phyloP scores from a whole-genome alignment of 495 filamentous ascomycete species.

The Daldinia vernicosa region DNA sequence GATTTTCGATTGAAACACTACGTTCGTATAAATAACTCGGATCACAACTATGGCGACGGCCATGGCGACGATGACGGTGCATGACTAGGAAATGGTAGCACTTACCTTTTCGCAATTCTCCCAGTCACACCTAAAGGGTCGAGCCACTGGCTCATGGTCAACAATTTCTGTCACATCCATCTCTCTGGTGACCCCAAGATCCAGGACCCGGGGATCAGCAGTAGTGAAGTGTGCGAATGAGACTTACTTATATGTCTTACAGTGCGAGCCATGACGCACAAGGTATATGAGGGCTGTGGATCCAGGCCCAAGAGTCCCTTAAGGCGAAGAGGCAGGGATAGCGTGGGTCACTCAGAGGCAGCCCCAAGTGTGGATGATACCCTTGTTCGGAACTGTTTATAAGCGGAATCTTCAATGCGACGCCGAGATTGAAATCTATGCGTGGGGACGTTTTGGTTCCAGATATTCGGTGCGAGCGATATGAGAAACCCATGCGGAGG shows the following conservation, averaged over 20 bases:
- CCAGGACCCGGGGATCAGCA: constrained; percentile 34
- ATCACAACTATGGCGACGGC: background rate
- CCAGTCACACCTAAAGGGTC: constrained; percentile 65
- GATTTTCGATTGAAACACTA: constrained; percentile 95
- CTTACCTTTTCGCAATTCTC: constrained; percentile 61
- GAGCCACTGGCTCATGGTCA: constrained; percentile 60
- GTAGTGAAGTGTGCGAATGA: constrained; percentile 44
- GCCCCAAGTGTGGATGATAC: constrained; percentile 47
- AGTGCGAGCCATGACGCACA: constrained; percentile 38
- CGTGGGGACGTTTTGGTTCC: constrained; percentile 35
- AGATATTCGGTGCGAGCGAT: constrained; percentile 34
- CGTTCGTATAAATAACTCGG: constrained; percentile 39
- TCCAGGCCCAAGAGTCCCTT: constrained; percentile 37
- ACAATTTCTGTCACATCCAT: constrained; percentile 66
- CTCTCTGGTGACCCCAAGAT: constrained; percentile 45
- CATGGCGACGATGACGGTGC: background rate
- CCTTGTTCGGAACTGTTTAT: constrained; percentile 49
- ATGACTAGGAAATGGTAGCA: constrained; percentile 7
- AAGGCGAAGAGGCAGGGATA: constrained; percentile 35
- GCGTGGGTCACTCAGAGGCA: constrained; percentile 43
- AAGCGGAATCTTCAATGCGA: constrained; percentile 56
- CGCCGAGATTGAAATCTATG: constrained; percentile 47
- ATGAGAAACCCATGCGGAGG: constrained; percentile 27
- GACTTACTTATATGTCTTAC: constrained; percentile 52
- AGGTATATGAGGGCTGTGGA: constrained; percentile 32